Percentiles rank a stretch among this genome's conserved stretches.
phyloP scores from a whole-genome alignment of 2,329 filamentous ascomycete genomes.

The Neonectria punicea region DNA sequence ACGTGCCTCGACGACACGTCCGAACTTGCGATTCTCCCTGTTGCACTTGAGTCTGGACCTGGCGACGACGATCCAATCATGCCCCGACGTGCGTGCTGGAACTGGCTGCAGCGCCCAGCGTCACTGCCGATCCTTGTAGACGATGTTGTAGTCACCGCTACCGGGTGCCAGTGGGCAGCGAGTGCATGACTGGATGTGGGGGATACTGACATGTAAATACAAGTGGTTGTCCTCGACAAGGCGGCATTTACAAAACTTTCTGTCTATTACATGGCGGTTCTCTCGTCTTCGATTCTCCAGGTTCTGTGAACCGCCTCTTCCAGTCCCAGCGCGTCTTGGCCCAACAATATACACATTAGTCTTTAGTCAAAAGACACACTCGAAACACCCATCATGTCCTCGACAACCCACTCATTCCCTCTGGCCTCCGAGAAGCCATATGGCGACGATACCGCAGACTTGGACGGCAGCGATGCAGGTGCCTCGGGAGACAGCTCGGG shows the following conservation, averaged over 20 bases:
- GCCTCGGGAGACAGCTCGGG: slow-evolving; percentile 71
- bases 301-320: slow-evolving; percentile 33
- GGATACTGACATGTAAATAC: slow-evolving; percentile 40
- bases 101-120: slow-evolving; percentile 20
- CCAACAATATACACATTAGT: slow-evolving; percentile 4
- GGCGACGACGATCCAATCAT: slow-evolving; percentile 34
- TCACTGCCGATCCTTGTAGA: slow-evolving; percentile 25
- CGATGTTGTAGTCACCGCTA: slow-evolving; percentile 30
- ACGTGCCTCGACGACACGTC: slow-evolving; percentile 6
- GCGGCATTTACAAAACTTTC: slow-evolving; percentile 7
- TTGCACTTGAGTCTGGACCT: slow-evolving; percentile 33
- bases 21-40: slow-evolving; percentile 27
- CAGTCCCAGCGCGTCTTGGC: not conserved
- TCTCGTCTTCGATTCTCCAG: slow-evolving; percentile 23
- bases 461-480: slow-evolving; percentile 65
- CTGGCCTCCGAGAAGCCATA: slow-evolving; percentile 54
- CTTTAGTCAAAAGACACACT: not conserved
- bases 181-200: slow-evolving; percentile 28
- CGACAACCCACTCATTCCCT: slow-evolving; percentile 54
- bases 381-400: slow-evolving; percentile 50
- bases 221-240: slow-evolving; percentile 31
- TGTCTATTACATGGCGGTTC: slow-evolving; percentile 15
- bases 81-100: slow-evolving; percentile 26
- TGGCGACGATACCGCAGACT: slow-evolving; percentile 49
- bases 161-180: slow-evolving; percentile 18